Base-by-base conservation (phyloP, 768 basidiomycete genomes). In the Thelephora ganbajun region DNA sequence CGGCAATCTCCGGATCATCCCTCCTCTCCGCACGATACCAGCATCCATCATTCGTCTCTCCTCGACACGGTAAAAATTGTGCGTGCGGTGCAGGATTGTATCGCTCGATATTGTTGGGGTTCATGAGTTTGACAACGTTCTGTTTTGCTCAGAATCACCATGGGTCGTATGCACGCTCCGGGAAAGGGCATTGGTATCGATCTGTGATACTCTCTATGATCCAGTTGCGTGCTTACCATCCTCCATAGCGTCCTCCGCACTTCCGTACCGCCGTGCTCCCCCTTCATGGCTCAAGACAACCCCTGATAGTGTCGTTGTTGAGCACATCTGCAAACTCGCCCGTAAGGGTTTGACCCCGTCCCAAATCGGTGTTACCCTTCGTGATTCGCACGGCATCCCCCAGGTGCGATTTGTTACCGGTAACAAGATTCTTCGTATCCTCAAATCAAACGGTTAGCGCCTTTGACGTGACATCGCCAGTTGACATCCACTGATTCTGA, bases 101-200 rank as follows among this genome's bases (percentile, higher is more conserved):
- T 30, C 26, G 26, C 44, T 26, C 34, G 6, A 19, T 20, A 35
- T 37, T 34, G 35, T 2, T 11, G 39, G 39, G 39, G 39, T 41
- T 41, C 39, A 1, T 16, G 39, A 41, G 39, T 41, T 41, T 41
- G 22, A 41, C 39, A 41, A 18, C 14, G 16, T 18, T 41, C 14
- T 18, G 48, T 39, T 30, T 59, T 35, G 16, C 33, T 16, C 49
- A 63, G 62, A 64, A 45, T 52, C 56, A 70, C 58, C 71, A 90
- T 90, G 87, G 87, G 84, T 87, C 90, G 92, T 65, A 92, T 96
- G 90, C 94, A 98, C 80, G 92, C 92, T 80, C 91, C 92, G 70
- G 91, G 91, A 71, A 98, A 98, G 90, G 94, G 93, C 79, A 96
- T 98, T 76, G 88, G 86, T 90, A 68, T 60, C 43, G 20, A n/a